Conservation (phyloP, 208 protist species). For the Trypanosoma vivax region DNA sequence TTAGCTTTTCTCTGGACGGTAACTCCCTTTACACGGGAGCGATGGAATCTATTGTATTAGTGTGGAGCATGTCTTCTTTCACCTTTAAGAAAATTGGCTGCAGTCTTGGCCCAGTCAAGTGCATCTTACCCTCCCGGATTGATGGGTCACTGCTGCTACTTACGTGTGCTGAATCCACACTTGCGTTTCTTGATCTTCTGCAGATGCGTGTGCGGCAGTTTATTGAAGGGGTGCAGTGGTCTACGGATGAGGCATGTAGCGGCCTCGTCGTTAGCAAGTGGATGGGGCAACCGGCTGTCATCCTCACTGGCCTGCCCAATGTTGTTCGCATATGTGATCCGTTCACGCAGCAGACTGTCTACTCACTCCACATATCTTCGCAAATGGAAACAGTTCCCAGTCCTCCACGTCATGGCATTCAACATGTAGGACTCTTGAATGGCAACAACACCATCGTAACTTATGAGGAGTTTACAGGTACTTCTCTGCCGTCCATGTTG, state of each 20-base stretch:
- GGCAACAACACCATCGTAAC: constrained; percentile 68
- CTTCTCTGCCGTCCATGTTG: constrained; percentile 52
- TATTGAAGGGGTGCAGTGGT: constrained; percentile 82
- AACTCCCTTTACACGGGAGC: constrained; percentile 68
- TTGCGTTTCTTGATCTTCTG: constrained; percentile 59
- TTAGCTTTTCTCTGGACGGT: constrained; percentile 69
- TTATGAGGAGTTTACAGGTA: constrained; percentile 66
- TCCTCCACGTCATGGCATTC: constrained; percentile 69
- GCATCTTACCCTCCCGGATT: constrained; percentile 26
- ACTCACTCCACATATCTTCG: constrained; percentile 82
- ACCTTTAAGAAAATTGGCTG: constrained; percentile 47
- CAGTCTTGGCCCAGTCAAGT: constrained; percentile 33
- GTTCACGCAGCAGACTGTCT: constrained; percentile 78
- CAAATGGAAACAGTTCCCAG: constrained; percentile 77
- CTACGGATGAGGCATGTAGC: constrained; percentile 45
- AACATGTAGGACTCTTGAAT: constrained; percentile 59
- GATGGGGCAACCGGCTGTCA: constrained; percentile 62
- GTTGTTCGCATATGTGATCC: constrained; percentile 82
- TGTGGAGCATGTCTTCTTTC: constrained; percentile 65
- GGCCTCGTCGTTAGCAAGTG: constrained; percentile 69
- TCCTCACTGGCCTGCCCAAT: constrained; percentile 73
- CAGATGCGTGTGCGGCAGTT: constrained; percentile 50
- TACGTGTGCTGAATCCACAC: constrained; percentile 55
- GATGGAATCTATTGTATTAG: constrained; percentile 54
- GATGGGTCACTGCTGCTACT: constrained; percentile 44